phyloP scores from a whole-genome alignment of 164 flowering plant genomes.

The Piper longum region DNA sequence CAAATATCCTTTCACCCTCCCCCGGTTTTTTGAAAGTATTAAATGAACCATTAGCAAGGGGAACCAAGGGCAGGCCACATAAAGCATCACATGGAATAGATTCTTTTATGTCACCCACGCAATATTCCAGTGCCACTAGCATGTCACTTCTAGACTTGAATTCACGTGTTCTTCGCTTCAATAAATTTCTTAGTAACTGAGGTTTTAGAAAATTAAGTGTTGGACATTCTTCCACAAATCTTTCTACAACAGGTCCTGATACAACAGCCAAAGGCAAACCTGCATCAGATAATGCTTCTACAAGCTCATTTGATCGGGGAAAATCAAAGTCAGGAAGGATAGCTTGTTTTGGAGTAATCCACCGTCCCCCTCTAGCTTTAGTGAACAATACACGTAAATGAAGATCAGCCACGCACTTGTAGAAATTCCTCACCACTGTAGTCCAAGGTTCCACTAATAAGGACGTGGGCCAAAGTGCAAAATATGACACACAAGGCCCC shows the following conservation, averaged over 20 bases:
- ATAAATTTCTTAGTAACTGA: constrained; percentile 52
- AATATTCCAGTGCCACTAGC: constrained; percentile 71
- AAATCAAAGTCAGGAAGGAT: constrained; percentile 80
- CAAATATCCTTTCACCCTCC: constrained; percentile 52
- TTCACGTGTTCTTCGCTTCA: constrained; percentile 65
- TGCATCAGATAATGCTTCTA: constrained; percentile 63
- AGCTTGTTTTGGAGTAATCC: constrained; percentile 87
- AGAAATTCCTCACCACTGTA: constrained; percentile 64
- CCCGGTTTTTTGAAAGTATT: constrained; percentile 51
- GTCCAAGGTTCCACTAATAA: constrained; percentile 67
- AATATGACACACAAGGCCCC: constrained; percentile 69
- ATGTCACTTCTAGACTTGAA: constrained; percentile 54
- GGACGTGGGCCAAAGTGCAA: constrained; percentile 68
- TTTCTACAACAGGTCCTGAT: constrained; percentile 44
- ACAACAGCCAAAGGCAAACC: constrained; percentile 63
- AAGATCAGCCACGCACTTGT: constrained; percentile 41
- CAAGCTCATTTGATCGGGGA: constrained; percentile 43
- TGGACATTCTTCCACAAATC: constrained; percentile 59
- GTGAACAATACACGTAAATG: constrained; percentile 68
- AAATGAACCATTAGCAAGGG: constrained; percentile 75
- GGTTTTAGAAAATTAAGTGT: constrained; percentile 70
- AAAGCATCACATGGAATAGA: constrained; percentile 30
- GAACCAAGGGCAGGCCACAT: constrained; percentile 74
- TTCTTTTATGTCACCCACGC: constrained; percentile 50
- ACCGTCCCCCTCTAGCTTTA: constrained; percentile 86